phyloP scores from a whole-genome alignment of 106 monocot genomes.

The Allium fistulosum region DNA sequence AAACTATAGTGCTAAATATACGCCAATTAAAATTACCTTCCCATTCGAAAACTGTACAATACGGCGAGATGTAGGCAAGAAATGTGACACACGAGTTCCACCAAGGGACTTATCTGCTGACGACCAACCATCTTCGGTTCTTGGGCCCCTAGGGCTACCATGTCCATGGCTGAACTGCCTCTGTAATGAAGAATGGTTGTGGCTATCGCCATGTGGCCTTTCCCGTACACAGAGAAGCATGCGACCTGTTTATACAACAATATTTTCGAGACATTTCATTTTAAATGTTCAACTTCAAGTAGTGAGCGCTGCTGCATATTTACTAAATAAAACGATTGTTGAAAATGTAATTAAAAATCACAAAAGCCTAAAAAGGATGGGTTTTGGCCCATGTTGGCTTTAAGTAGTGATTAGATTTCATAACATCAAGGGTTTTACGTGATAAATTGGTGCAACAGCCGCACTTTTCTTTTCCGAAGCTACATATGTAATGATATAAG shows the following conservation, averaged over 20 bases:
- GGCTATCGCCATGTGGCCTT: conserved; percentile 65
- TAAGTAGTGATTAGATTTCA: no score
- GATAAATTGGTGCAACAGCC: no score
- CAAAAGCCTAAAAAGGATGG: no score
- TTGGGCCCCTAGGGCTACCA: conserved; percentile 29
- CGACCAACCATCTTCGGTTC: conserved; percentile 54
- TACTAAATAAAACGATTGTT: not conserved
- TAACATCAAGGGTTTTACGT: no score
- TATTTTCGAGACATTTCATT: not conserved
- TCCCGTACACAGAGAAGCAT: conserved; percentile 95
- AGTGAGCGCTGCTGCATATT: no score
- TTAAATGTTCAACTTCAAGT: not conserved
- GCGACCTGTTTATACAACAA: conserved; percentile 46
- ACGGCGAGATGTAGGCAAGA: conserved; percentile 87
- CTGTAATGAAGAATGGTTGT: conserved; percentile 73
- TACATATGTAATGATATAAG: no score
- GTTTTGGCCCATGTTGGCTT: no score
- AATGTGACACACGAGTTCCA: conserved; percentile 90
- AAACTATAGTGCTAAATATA: not conserved
- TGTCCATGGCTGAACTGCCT: conserved; percentile 97
- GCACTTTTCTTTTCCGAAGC: no score
- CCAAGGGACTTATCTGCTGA: conserved; percentile 8
- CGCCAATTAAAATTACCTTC: conserved; percentile 29
- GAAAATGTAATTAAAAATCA: no score
- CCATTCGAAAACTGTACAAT: conserved; percentile 99